Percentiles rank a stretch among this genome's conserved stretches.
These are phyloP conservation scores for Mallotus japonicus DNA, from an alignment of 441 rosid genomes.

Conservation along the genomic window DNA sequence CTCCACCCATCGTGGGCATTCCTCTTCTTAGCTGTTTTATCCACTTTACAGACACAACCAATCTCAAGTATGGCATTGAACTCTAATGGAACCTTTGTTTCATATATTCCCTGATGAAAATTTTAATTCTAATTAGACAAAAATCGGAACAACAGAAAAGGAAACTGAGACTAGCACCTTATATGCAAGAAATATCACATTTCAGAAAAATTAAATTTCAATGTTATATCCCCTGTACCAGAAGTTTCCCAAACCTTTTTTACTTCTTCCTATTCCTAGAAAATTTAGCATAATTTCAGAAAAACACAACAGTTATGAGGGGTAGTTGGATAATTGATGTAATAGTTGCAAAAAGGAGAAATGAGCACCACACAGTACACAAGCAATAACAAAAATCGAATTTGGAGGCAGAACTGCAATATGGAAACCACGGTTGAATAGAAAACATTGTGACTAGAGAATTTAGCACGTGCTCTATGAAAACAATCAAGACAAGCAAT, in stretches of 20 bases:
- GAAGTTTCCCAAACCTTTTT: not conserved
- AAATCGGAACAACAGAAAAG: conserved; percentile 16
- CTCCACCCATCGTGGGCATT: conserved; percentile 84
- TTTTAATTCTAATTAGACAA: conserved; percentile 24
- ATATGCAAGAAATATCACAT: not conserved
- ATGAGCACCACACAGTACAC: not conserved
- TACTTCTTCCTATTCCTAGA: not conserved
- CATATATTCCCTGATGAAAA: conserved; percentile 82
- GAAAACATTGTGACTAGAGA: not conserved
- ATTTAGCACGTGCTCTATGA: not conserved
- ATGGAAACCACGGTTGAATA: not conserved
- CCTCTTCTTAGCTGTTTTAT: conserved; percentile 63
- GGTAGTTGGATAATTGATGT: not conserved
- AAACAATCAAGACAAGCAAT: not conserved
- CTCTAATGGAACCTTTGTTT: conserved; percentile 75
- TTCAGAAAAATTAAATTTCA: not conserved
- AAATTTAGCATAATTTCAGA: not conserved
- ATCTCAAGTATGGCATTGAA: conserved; percentile 82
- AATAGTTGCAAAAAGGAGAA: not conserved
- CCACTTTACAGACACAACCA: conserved; percentile 95
- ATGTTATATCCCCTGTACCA: not conserved
- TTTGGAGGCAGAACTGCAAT: conserved; percentile 3
- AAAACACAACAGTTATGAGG: not conserved
- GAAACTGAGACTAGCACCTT: conserved; percentile 18
- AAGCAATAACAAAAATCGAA: not conserved